phyloP scores from a whole-genome alignment of 345 rosid genomes.

The Cardamine chenopodiifolia region DNA sequence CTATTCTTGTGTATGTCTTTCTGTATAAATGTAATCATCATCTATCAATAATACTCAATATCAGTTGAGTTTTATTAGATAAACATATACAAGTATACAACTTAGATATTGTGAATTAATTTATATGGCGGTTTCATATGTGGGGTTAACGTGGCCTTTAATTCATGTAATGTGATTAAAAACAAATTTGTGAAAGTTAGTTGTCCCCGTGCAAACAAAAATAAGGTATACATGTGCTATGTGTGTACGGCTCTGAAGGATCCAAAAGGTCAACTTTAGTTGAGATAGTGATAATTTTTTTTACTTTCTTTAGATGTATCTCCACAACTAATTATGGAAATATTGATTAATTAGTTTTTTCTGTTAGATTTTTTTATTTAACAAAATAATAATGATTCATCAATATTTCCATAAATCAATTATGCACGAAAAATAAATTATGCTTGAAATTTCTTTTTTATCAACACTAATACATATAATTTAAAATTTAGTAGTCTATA shows the following conservation, averaged over 20 bases:
- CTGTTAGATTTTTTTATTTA: too few relatives aligned
- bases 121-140: constrained; percentile 4
- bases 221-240: constrained; percentile 35
- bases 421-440: background rate
- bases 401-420: background rate
- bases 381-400: too few relatives aligned
- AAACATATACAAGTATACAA: background rate
- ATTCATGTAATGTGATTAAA: constrained; percentile 21
- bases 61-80: background rate
- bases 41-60: too few relatives aligned
- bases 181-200: constrained; percentile 18
- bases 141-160: constrained; percentile 32
- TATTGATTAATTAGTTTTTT: too few relatives aligned
- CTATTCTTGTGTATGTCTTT: too few relatives aligned
- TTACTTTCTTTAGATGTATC: constrained; percentile 3
- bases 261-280: constrained; percentile 36
- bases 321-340: background rate
- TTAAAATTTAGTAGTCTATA: background rate
- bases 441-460: background rate
- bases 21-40: too few relatives aligned
- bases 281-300: constrained; percentile 20
- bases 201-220: constrained; percentile 32
- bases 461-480: background rate
- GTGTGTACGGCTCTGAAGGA: constrained; percentile 31
- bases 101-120: background rate